Conservation (phyloP, 371 early-diverging fungal genomes). For the Synchytrium microbalum region DNA sequence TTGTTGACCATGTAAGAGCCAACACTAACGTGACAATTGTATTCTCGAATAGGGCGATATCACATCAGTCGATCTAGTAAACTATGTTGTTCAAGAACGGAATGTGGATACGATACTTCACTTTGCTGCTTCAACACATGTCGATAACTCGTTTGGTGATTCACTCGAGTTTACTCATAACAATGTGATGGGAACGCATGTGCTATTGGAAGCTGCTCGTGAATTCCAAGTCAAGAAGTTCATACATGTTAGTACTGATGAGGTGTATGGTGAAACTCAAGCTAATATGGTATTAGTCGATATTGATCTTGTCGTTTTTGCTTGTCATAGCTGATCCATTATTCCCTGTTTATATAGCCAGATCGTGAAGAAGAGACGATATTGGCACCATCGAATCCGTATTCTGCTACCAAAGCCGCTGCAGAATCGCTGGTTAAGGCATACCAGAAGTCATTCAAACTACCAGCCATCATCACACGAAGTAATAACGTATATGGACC, state of each 20-base stretch:
- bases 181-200: conserved; percentile 83
- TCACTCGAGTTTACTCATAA: conserved; percentile 78
- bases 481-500: conserved; percentile 85
- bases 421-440: conserved; percentile 77
- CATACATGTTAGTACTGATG: conserved; percentile 79
- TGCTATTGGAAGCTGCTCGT: conserved; percentile 72
- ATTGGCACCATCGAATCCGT: conserved; percentile 75
- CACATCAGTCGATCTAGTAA: conserved; percentile 59
- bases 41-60: conserved; percentile 61
- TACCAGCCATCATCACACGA: conserved; percentile 76
- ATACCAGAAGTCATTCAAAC: conserved; percentile 70
- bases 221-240: conserved; percentile 48
- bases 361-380: conserved; percentile 60
- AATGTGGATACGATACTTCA: conserved; percentile 72
- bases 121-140: conserved; percentile 80
- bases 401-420: conserved; percentile 84
- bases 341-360: conserved; percentile 35
- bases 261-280: conserved; percentile 73
- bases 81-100: conserved; percentile 57
- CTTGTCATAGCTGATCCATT: too few species aligned
- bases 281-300: conserved; percentile 16
- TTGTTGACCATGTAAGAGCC: not conserved
- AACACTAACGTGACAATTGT: not conserved
- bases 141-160: conserved; percentile 79
- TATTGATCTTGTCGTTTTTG: conserved; percentile 12